phyloP scores from a whole-genome alignment of 495 filamentous ascomycete genomes.

The Amphirosellinia nigrospora region DNA sequence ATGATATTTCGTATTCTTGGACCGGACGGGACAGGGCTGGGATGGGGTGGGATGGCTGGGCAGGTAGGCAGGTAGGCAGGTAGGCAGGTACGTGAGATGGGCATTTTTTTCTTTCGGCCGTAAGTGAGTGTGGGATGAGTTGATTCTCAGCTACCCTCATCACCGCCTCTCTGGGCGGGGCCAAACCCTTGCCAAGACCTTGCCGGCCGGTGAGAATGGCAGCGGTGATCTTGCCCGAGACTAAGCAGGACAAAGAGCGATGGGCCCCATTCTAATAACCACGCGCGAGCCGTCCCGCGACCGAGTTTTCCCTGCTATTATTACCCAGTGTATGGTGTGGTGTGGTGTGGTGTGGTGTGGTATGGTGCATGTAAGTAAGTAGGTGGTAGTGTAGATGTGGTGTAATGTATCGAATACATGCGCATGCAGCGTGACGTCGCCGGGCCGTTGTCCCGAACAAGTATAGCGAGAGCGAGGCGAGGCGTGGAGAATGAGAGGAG shows the following conservation, averaged over 20 bases:
- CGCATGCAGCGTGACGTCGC: conserved; percentile 1
- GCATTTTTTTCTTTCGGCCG: background rate
- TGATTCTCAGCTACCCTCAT: background rate
- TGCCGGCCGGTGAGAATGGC: no score
- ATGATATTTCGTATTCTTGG: background rate
- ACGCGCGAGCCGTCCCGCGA: conserved; percentile 5
- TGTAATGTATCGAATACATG: background rate
- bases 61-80: no score
- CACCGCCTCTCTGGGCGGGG: no score
- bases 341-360: no score
- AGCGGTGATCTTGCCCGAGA: no score
- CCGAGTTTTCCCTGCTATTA: no score
- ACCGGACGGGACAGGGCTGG: no score
- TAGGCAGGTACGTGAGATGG: conserved; percentile 2
- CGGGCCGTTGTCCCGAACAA: background rate
- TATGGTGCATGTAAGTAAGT: no score
- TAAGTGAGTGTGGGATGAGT: background rate
- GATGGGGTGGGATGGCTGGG: no score
- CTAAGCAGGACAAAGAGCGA: no score
- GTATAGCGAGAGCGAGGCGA: background rate
- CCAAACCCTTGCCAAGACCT: background rate
- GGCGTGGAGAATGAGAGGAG: background rate
- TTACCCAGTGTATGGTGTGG: background rate
- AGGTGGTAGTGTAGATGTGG: background rate
- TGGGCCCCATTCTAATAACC: background rate